phyloP scores from a whole-genome alignment of 768 basidiomycete genomes.

The Tulasnella sp. region DNA sequence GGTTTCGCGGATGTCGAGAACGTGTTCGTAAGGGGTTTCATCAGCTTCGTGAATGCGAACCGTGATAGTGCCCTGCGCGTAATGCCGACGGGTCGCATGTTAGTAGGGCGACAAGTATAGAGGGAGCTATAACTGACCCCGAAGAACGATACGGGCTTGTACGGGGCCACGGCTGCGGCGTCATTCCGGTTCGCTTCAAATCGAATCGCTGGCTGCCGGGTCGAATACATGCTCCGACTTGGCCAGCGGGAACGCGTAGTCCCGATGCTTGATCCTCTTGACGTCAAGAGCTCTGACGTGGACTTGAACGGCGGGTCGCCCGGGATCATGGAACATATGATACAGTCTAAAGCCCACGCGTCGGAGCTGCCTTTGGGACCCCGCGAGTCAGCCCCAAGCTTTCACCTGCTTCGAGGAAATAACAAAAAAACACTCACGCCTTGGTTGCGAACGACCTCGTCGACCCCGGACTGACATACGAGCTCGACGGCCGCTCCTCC shows the following conservation, averaged over 20 bases:
- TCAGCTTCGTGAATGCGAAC: slow-evolving; percentile 98
- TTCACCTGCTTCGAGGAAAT: background rate
- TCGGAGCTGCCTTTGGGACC: slow-evolving; percentile 51
- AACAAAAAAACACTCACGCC: slow-evolving; percentile 38
- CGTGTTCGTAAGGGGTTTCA: slow-evolving; percentile 97
- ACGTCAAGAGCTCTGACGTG: slow-evolving; percentile 83
- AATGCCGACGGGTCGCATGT: background rate
- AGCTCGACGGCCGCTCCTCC: slow-evolving; percentile 41
- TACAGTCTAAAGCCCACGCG: slow-evolving; percentile 91
- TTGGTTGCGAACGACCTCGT: slow-evolving; percentile 56
- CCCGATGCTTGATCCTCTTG: slow-evolving; percentile 82
- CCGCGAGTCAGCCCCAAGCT: background rate
- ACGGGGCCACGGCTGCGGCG: slow-evolving; percentile 51
- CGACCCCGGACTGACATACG: slow-evolving; percentile 82
- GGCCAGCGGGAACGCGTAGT: slow-evolving; percentile 50
- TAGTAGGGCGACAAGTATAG: background rate
- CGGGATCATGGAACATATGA: slow-evolving; percentile 85
- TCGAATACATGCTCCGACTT: slow-evolving; percentile 65
- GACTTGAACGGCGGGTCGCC: slow-evolving; percentile 89
- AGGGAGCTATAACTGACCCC: slow-evolving; percentile 44
- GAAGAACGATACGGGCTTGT: slow-evolving; percentile 80
- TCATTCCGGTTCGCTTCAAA: slow-evolving; percentile 51
- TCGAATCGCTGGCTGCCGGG: slow-evolving; percentile 63
- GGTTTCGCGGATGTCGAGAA: slow-evolving; percentile 74
- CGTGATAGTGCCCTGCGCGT: slow-evolving; percentile 81